Percentiles rank a stretch among this genome's conserved stretches.
Evolutionary conservation across 805 yeast genomes (phyloP).

Genomic region (Ogataea saltuana): DNA sequence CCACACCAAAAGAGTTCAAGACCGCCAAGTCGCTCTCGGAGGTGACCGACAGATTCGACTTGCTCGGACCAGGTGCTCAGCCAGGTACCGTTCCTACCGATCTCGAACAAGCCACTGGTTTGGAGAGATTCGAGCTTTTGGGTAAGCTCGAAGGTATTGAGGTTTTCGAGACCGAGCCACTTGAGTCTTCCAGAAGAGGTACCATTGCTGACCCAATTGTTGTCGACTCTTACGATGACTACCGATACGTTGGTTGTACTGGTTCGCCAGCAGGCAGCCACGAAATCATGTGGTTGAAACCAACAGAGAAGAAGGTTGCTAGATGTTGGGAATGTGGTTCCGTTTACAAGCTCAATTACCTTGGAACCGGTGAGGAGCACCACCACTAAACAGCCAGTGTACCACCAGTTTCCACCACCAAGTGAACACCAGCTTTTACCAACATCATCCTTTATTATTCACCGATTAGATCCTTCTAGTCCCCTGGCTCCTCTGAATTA

Average conservation of each 20-base stretch:
- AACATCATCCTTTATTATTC: constrained; percentile 2
- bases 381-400: constrained; percentile 45
- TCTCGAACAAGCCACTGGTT: constrained; percentile 96
- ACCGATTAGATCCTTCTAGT: constrained; percentile 7
- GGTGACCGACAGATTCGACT: constrained; percentile 72
- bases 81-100: constrained; percentile 86
- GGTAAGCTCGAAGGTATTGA: constrained; percentile 96
- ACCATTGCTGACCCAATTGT: constrained; percentile 86
- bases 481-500: constrained; percentile 1
- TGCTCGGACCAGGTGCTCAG: constrained; percentile 91
- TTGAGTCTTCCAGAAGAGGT: constrained; percentile 86
- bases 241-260: constrained; percentile 95
- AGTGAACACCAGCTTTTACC: too few species aligned
- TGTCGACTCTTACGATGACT: constrained; percentile 87
- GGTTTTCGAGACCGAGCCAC: constrained; percentile 84
- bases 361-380: constrained; percentile 73
- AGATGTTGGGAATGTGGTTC: constrained; percentile 99
- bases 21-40: constrained; percentile 72
- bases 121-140: constrained; percentile 91
- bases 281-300: constrained; percentile 88
- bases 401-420: too few species aligned
- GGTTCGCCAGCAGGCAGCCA: constrained; percentile 95
- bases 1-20: constrained; percentile 45
- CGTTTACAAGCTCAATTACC: constrained; percentile 83
- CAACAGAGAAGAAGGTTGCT: constrained; percentile 75